phyloP scores from a whole-genome alignment of 768 basidiomycete genomes.

The Lenzites betulinus region DNA sequence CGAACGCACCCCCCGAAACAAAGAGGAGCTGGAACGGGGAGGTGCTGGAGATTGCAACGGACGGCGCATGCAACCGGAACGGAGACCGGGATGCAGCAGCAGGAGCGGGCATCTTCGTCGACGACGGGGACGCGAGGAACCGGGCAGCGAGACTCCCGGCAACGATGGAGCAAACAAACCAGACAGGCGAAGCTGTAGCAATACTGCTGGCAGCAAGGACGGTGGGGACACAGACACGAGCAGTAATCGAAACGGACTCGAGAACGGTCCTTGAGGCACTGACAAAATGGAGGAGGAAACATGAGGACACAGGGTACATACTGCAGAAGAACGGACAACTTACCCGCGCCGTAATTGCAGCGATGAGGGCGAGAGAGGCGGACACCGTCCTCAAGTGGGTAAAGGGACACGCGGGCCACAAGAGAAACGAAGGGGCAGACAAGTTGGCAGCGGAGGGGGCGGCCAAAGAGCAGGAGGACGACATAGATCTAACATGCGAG shows the following conservation, averaged over 20 bases:
- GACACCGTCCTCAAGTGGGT: slow-evolving; percentile 5
- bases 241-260: slow-evolving; percentile 20
- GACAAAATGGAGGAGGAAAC: too few species aligned
- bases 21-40: neutral
- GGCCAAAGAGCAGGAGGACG: neutral
- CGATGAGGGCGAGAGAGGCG: neutral
- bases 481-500: neutral
- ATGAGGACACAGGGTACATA: slow-evolving; percentile 28
- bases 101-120: slow-evolving; percentile 5
- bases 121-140: neutral
- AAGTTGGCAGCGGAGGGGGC: neutral
- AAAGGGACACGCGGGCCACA: slow-evolving; percentile 6
- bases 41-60: neutral
- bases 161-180: neutral
- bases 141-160: neutral
- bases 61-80: slow-evolving; percentile 1
- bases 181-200: neutral
- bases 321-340: slow-evolving; percentile 17
- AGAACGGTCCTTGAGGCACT: slow-evolving; percentile 17
- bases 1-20: too few species aligned
- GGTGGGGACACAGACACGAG: too few species aligned
- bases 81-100: neutral
- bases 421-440: slow-evolving; percentile 2
- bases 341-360: neutral
- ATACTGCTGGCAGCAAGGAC: neutral